Percentiles rank a stretch among this genome's conserved stretches.
These are phyloP conservation scores for Aspergillus fijiensis DNA, from an alignment of 2,329 filamentous ascomycete genomes.

Conservation along the genomic window DNA sequence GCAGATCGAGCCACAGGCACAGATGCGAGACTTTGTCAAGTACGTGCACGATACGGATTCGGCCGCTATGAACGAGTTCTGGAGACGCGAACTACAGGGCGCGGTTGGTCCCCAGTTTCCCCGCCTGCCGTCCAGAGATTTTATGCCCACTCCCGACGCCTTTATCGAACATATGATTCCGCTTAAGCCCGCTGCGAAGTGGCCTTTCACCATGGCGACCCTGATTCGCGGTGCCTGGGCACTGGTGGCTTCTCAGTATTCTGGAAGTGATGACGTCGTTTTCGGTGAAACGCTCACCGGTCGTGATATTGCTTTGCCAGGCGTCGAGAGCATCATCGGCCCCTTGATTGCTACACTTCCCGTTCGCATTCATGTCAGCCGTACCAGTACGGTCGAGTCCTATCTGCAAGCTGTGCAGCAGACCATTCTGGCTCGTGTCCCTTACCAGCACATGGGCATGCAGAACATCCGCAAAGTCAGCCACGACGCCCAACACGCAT, in stretches of 20 bases:
- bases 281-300: slow-evolving; percentile 54
- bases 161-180: slow-evolving; percentile 46
- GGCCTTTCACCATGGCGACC: slow-evolving; percentile 47
- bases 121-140: slow-evolving; percentile 49
- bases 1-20: slow-evolving; percentile 17
- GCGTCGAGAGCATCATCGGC: slow-evolving; percentile 50
- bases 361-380: slow-evolving; percentile 42
- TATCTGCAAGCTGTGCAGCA: slow-evolving; percentile 35
- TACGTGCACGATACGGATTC: slow-evolving; percentile 47
- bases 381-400: slow-evolving; percentile 26
- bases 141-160: slow-evolving; percentile 45
- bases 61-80: slow-evolving; percentile 46
- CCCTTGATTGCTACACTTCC: slow-evolving; percentile 52
- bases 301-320: slow-evolving; percentile 46
- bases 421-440: slow-evolving; percentile 38
- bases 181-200: slow-evolving; percentile 25
- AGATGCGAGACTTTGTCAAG: slow-evolving; percentile 52
- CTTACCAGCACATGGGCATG: slow-evolving; percentile 52
- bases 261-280: slow-evolving; percentile 47
- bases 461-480: slow-evolving; percentile 49
- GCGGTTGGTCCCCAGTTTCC: slow-evolving; percentile 53
- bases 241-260: slow-evolving; percentile 47
- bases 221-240: slow-evolving; percentile 52
- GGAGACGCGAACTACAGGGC: slow-evolving; percentile 48
- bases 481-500: slow-evolving; percentile 39